Evolutionary conservation across 768 basidiomycete species (phyloP), one percentile per base, ranked within the genome.

Genomic region (Stropharia rugosoannulata): DNA sequence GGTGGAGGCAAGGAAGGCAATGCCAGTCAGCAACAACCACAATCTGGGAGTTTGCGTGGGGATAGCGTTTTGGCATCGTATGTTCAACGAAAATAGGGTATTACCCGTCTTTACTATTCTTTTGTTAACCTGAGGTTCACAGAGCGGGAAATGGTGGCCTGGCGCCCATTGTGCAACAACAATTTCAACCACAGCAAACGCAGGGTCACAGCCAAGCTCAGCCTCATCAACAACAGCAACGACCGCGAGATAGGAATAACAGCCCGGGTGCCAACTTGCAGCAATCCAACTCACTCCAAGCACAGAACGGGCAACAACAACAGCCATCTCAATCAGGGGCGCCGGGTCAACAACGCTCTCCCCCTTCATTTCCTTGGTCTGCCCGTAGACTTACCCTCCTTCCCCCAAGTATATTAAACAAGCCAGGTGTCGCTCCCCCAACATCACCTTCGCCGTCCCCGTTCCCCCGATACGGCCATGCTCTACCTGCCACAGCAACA

Each of bases 401-500:
- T 0, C 87, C 91, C 2, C 89, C 90, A 0, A 73, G 82, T 11
- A 69, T 82, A 16, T 73, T 90, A 47, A 75, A 78, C 48, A 89
- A 86, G 60, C 85, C 86, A 11, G 86, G 83, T 43, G 73, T 83
- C 49, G 78, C 76, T 0, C 80, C 83, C n/a, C 80, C 88, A 8
- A 82, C 82, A 0, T 74, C 82, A 1, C 85, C 86, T 2, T 93
- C 93, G 0, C 88, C 92, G 0, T 86, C 88, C 1, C 96, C 96
- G 0, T 98, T 98, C 71, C 96, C 97, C 22, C 87, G 96, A 40
- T 99, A 98, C 67, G 97, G 96, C 22, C 93, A 97, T 67, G 88
- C 95, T 11, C 82, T 98, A 5, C 95, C 95, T 8, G 82, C 89
- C 5, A 82, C 80, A 7, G 83, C 91, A 1, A 88, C 87, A 19